These are phyloP conservation scores for Obba rivulosa DNA, from an alignment of 768 basidiomycete genomes.

Conservation along the genomic window DNA sequence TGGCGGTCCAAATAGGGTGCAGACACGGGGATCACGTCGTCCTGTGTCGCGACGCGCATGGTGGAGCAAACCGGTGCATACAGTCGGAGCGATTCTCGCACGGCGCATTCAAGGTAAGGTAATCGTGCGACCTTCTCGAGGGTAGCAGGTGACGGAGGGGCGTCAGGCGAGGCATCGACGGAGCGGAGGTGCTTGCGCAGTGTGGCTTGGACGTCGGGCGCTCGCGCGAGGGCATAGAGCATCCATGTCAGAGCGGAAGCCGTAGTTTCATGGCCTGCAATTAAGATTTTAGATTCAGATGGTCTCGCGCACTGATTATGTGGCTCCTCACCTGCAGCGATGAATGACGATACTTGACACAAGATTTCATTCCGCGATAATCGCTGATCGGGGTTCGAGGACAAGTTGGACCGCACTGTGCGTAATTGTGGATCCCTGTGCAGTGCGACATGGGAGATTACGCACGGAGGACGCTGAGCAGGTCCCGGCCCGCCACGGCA, in stretches of 20 bases:
- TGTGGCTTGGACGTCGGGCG: slow-evolving; percentile 38
- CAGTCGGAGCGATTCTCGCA: slow-evolving; percentile 52
- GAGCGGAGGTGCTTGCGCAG: slow-evolving; percentile 42
- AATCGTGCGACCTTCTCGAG: slow-evolving; percentile 24
- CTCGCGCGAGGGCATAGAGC: slow-evolving; percentile 48
- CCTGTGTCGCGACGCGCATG: slow-evolving; percentile 43
- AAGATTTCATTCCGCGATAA: slow-evolving; percentile 54
- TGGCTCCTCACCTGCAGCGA: slow-evolving; percentile 34
- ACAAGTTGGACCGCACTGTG: slow-evolving; percentile 57
- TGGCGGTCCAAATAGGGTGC: slow-evolving; percentile 23
- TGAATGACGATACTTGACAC: slow-evolving; percentile 60
- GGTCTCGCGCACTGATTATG: neutral
- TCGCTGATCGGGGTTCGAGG: slow-evolving; percentile 37
- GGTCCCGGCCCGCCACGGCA: slow-evolving; percentile 36
- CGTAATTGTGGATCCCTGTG: neutral
- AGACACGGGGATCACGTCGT: slow-evolving; percentile 49
- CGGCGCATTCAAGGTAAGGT: slow-evolving; percentile 55
- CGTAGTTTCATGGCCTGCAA: slow-evolving; percentile 54
- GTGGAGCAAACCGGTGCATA: slow-evolving; percentile 55
- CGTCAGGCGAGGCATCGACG: neutral
- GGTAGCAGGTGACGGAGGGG: neutral
- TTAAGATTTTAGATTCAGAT: neutral
- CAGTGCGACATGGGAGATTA: neutral
- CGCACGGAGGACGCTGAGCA: slow-evolving; percentile 40
- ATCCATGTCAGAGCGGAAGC: slow-evolving; percentile 57